Conservation (phyloP, 129 eudicot genomes). For the Lonicera japonica region DNA sequence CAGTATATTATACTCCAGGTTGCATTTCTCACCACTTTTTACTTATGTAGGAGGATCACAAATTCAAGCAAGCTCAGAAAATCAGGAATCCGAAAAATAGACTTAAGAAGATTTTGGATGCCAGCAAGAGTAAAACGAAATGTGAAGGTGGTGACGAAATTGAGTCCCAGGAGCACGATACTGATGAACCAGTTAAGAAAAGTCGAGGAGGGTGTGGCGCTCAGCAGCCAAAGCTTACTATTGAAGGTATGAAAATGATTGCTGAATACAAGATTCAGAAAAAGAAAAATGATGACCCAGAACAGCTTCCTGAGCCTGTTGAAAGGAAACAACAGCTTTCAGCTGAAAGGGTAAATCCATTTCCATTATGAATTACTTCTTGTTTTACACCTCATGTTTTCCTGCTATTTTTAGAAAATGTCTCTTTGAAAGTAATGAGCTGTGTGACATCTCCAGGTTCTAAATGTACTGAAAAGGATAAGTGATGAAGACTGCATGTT, state of each 20-base stretch:
- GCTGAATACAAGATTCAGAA: constrained; percentile 90
- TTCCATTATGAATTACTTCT: constrained; percentile 10
- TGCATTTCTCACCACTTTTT: background rate
- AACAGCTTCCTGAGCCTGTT: constrained; percentile 97
- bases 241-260: constrained; percentile 95
- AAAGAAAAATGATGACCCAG: constrained; percentile 88
- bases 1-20: background rate
- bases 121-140: constrained; percentile 81
- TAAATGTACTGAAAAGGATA: constrained; percentile 73
- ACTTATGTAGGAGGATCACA: constrained; percentile 65
- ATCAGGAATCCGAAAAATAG: constrained; percentile 84
- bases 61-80: constrained; percentile 87
- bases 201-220: constrained; percentile 96
- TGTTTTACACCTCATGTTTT: background rate
- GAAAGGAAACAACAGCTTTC: constrained; percentile 89
- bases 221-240: constrained; percentile 89
- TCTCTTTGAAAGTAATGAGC: background rate
- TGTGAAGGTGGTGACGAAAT: constrained; percentile 98
- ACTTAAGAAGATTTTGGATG: constrained; percentile 80
- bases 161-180: constrained; percentile 74
- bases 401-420: background rate
- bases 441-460: constrained; percentile 37
- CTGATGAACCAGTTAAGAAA: constrained; percentile 79
- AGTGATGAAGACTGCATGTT: constrained; percentile 87
- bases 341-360: constrained; percentile 74